Percentiles rank a stretch among this genome's conserved stretches.
Conservation (phyloP, 78 protist genomes). For the Chrysochromulina parva region DNA sequence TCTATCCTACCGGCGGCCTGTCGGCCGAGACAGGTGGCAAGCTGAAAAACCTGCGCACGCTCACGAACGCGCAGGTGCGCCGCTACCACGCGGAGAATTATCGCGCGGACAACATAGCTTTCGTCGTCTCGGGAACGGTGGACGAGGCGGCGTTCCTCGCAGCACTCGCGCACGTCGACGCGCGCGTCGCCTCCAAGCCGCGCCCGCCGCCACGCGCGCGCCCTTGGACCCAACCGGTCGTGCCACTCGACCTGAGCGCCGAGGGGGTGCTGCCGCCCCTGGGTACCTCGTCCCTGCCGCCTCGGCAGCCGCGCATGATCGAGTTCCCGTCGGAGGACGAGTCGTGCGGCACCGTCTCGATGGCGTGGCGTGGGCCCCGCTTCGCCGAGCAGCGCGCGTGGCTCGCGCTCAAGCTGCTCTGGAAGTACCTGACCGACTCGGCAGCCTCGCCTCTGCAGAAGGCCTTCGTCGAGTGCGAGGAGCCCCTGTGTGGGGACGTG, state of each 20-base stretch:
- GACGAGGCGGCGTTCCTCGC: slow-evolving; percentile 7
- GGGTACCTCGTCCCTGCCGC: no score
- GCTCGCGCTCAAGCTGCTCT: not conserved
- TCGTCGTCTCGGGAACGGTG: slow-evolving; percentile 54
- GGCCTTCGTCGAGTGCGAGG: slow-evolving; percentile 36
- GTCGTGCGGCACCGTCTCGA: not conserved
- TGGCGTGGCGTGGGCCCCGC: slow-evolving; percentile 48
- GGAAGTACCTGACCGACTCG: slow-evolving; percentile 51
- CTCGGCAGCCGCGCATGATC: no score
- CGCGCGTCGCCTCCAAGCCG: not conserved
- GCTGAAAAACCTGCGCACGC: slow-evolving; percentile 37
- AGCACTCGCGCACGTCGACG: slow-evolving; percentile 18
- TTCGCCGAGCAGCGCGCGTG: not conserved
- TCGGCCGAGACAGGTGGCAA: slow-evolving; percentile 70
- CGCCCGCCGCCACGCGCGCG: not conserved
- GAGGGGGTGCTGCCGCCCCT: no score
- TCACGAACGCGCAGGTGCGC: slow-evolving; percentile 31
- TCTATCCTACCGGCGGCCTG: slow-evolving; percentile 55
- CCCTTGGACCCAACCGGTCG: no score
- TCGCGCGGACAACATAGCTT: slow-evolving; percentile 61
- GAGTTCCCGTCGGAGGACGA: slow-evolving; percentile 49
- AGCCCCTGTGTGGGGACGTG: slow-evolving; percentile 38
- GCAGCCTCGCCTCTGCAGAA: slow-evolving; percentile 46
- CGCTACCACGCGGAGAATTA: slow-evolving; percentile 61
- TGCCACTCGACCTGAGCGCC: no score